phyloP scores from a whole-genome alignment of 805 yeast species.

The Myxozyma monticola region DNA sequence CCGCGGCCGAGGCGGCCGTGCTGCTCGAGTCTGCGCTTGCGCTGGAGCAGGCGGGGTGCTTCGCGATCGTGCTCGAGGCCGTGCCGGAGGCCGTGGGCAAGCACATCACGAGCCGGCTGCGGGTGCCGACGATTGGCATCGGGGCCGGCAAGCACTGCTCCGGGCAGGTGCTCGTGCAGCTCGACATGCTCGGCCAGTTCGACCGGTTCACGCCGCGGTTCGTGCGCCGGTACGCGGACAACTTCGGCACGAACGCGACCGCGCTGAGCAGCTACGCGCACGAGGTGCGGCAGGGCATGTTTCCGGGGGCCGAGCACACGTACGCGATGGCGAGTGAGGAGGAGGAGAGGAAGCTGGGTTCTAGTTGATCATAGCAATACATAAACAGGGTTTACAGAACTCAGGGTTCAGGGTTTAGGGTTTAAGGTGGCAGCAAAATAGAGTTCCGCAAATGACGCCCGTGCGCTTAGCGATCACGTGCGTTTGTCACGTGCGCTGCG shows the following conservation, averaged over 20 bases:
- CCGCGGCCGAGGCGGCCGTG: constrained; percentile 52
- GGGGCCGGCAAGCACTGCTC: constrained; percentile 86
- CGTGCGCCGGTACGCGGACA: constrained; percentile 65
- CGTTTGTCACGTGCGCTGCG: no score
- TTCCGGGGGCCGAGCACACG: constrained; percentile 69
- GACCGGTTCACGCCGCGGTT: constrained; percentile 64
- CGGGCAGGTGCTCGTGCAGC: constrained; percentile 88
- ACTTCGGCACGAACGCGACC: constrained; percentile 49
- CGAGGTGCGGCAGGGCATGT: constrained; percentile 57
- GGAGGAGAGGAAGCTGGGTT: constrained; percentile 51
- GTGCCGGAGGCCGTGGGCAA: constrained; percentile 73
- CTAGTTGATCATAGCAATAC: no score
- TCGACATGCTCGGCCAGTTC: constrained; percentile 72
- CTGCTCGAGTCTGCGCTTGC: constrained; percentile 67
- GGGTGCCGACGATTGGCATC: constrained; percentile 87
- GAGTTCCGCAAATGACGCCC: no score
- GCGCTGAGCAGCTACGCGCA: constrained; percentile 56
- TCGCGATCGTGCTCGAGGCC: constrained; percentile 77
- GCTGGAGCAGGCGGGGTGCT: constrained; percentile 74
- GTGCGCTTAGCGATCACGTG: no score
- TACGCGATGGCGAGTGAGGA: constrained; percentile 65
- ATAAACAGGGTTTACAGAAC: no score
- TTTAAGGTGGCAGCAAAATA: no score
- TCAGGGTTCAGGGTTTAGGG: no score
- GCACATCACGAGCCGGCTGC: constrained; percentile 57